Evolutionary conservation across 2,329 filamentous ascomycete genomes (phyloP).

Genomic region (Aspergillus piperis): DNA sequence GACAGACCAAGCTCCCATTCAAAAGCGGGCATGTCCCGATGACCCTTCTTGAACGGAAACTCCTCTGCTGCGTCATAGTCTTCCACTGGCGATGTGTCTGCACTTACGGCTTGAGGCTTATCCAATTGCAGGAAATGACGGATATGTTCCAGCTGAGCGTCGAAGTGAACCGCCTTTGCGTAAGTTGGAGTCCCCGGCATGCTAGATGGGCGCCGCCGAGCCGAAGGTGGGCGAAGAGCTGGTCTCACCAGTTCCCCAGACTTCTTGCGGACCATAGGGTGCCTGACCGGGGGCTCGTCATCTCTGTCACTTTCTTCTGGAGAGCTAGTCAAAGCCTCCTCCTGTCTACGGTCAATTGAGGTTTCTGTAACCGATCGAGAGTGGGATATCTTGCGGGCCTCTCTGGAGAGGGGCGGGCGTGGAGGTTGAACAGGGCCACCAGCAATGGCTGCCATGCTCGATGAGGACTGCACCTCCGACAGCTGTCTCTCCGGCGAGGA

Average conservation of each 20-base stretch:
- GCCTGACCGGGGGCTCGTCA: constrained; percentile 68
- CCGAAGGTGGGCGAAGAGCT: constrained; percentile 74
- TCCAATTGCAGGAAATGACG: constrained; percentile 94
- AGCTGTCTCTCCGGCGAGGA: constrained; percentile 33
- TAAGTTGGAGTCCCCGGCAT: constrained; percentile 98
- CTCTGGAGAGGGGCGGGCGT: constrained; percentile 51
- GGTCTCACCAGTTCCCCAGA: constrained; percentile 95
- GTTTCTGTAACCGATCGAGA: constrained; percentile 62
- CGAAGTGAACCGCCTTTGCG: constrained; percentile 97
- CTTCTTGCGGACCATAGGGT: constrained; percentile 96
- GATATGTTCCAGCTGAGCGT: constrained; percentile 93
- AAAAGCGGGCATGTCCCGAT: constrained; percentile 56
- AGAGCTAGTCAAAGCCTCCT: constrained; percentile 45
- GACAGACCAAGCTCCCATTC: constrained; percentile 86
- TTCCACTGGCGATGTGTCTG: constrained; percentile 87
- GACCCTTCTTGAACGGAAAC: constrained; percentile 74
- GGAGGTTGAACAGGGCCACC: constrained; percentile 21
- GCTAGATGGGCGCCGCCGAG: constrained; percentile 80
- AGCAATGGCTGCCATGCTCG: constrained; percentile 34
- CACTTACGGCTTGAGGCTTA: constrained; percentile 91
- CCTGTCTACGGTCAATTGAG: constrained; percentile 49
- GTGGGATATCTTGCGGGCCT: constrained; percentile 62
- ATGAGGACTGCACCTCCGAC: constrained; percentile 23
- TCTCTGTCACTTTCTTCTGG: constrained; percentile 57
- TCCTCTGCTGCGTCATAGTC: constrained; percentile 83